Evolutionary conservation across 2,329 filamentous ascomycete species (phyloP), one percentile per base, ranked within the genome.

Genomic region (Curvularia spicifera): DNA sequence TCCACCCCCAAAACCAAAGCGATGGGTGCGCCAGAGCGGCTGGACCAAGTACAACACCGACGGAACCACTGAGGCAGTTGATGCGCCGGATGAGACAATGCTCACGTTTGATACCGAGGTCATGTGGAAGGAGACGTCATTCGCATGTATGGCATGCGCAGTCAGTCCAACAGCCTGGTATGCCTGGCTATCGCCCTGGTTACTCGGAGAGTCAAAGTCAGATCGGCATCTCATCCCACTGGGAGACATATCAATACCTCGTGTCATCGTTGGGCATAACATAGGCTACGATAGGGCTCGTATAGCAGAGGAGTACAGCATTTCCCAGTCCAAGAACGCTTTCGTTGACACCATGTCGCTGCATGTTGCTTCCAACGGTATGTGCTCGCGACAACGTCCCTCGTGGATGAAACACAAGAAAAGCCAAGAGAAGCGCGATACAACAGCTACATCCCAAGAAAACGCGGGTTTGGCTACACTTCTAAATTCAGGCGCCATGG

Each of bases 351-450:
- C 95, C 29, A 99, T 99, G 95, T 98, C 94, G 1, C 81, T 99
- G 20, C 95, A 99, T 74, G 94, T 97, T 7, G 96, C 96, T 2
- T 94, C 97, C 24, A 99, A 99, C 73, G 95, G 95, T 61, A 99
- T 99, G 95, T 99, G 95, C 78, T 98, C 95, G 22, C 89, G 91
- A 65, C 95, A 99, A 76, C 86, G 95, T 49, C 95, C 96, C 8
- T 97, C 91, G 0, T 99, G 95, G 95, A 93, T 97, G 89, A 96
- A 91, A 76, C 91, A 97, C 76, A 91, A 92, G 74, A 99, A 99
- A 79, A 92, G 89, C 64, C 85, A 89, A 57, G 94, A 98, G 71
- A 71, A 94, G 45, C 84, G 91, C 49, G 93, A 97, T 61, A 90
- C 89, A 70, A 87, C 94, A 47, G 86, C 90, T 5, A 88, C 83